A percentile compares a stretch with the other conserved stretches of the same genome.
Conservation (phyloP, 805 yeast genomes). For the Sugiyamaella lignohabitans region DNA sequence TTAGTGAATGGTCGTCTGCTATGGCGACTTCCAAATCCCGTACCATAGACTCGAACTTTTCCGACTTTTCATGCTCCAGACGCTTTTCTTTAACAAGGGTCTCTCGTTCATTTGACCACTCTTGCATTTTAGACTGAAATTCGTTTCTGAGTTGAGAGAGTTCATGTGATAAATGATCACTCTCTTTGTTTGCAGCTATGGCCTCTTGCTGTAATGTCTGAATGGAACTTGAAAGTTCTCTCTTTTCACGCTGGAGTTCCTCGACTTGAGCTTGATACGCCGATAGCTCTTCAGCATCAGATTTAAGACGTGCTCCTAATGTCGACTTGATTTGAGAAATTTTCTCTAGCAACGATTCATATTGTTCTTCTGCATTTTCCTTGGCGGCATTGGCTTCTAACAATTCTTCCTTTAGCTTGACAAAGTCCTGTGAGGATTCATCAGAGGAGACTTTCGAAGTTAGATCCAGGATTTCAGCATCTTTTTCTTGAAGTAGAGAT, state of each 20-base stretch:
- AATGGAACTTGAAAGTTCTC: slow-evolving; percentile 32
- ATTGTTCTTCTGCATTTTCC: slow-evolving; percentile 36
- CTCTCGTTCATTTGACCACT: slow-evolving; percentile 20
- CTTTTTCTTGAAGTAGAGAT: not conserved
- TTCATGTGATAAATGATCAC: slow-evolving; percentile 26
- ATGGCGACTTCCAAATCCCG: slow-evolving; percentile 31
- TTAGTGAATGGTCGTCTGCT: slow-evolving; percentile 25
- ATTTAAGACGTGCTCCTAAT: slow-evolving; percentile 41
- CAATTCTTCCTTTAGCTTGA: too few species aligned
- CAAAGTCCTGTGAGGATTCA: slow-evolving; percentile 51
- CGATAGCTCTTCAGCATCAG: slow-evolving; percentile 30
- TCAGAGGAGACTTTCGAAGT: slow-evolving; percentile 29
- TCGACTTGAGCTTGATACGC: slow-evolving; percentile 32
- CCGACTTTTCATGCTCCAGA: slow-evolving; percentile 18
- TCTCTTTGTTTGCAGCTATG: slow-evolving; percentile 25
- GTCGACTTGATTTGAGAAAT: slow-evolving; percentile 33
- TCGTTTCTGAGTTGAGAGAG: slow-evolving; percentile 22
- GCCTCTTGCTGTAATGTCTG: slow-evolving; percentile 37
- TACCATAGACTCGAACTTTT: slow-evolving; percentile 17
- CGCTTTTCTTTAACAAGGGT: slow-evolving; percentile 23
- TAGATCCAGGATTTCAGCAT: not conserved
- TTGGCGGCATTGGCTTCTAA: slow-evolving; percentile 40
- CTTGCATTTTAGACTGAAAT: slow-evolving; percentile 13
- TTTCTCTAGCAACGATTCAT: slow-evolving; percentile 34
- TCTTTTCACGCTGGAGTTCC: slow-evolving; percentile 30